Conservation (phyloP, 352 stramenopile species). For the Pythium folliculosum region DNA sequence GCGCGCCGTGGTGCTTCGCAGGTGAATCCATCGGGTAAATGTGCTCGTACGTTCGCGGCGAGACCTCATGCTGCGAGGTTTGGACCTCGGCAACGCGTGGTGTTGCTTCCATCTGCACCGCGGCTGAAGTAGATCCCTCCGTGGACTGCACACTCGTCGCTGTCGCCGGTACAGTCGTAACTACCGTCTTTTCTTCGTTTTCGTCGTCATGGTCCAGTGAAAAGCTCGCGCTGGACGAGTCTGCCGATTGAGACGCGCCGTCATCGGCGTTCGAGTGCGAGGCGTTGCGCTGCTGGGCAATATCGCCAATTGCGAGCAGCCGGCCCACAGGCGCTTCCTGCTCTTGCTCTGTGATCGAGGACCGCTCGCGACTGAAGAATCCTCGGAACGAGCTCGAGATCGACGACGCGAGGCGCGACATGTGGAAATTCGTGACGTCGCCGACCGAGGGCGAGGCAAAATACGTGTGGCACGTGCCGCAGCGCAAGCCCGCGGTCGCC, state of each 20-base stretch:
- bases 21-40: constrained; percentile 15
- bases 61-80: constrained; percentile 13
- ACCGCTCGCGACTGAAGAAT: constrained; percentile 50
- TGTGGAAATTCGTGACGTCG: constrained; percentile 85
- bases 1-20: not conserved
- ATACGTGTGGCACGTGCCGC: constrained; percentile 78
- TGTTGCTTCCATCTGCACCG: not conserved
- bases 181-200: constrained; percentile 12
- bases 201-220: constrained; percentile 10
- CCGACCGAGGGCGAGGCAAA: constrained; percentile 80
- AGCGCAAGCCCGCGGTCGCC: constrained; percentile 76
- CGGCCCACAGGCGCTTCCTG: constrained; percentile 54
- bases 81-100: constrained; percentile 15
- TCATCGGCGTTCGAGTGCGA: constrained; percentile 2
- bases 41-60: constrained; percentile 12
- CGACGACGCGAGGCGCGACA: constrained; percentile 70
- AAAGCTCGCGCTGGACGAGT: not conserved
- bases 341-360: constrained; percentile 36
- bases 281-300: constrained; percentile 37
- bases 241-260: not conserved
- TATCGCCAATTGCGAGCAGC: constrained; percentile 63
- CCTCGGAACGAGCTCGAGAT: constrained; percentile 79
- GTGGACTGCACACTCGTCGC: not conserved
- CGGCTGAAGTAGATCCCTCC: not conserved
- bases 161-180: not conserved